Base-by-base conservation (phyloP, 306 rosid species). In the Rubus idaeus region DNA sequence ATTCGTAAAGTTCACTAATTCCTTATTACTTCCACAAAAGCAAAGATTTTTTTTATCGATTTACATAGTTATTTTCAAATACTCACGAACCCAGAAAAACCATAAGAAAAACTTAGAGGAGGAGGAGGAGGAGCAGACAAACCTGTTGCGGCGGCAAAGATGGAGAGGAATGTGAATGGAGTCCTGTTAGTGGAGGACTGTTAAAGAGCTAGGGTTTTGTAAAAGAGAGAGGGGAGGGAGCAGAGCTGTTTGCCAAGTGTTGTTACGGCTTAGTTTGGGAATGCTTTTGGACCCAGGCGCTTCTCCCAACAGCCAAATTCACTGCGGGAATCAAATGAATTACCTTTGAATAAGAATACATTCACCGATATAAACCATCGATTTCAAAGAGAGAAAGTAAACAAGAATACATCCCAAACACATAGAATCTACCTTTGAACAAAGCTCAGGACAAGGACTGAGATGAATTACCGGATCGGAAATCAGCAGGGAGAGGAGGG, bases 401-500 rank as follows among this genome's bases (percentile, higher is more conserved):
- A 73, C 89, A 86, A 12, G 97, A 94, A 64, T 88, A 86, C 4
- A 91, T 90, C 26, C 90, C 96, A 18, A 91, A 84, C 11, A 94
- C 92, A 63, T 84, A 91, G 26, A 90, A 94, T 7, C 68, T 80
- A 0, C 84, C 86, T 0, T 71, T 53, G 41, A 90, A 91, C 64
- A 91, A 56, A 5, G 97, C 97, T 5, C 94, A 94, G 0, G 97
- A 94, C 30, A 90, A 75, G 0, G 96, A 91, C 2, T 83, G 88
- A 4, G 94, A 93, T 1, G 97, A 90, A 67, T 86, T 84, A 0
- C 92, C 94, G 4, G 97, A 87, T 77, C 96, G 79, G 53, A 93
- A 87, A 77, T 91, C 94, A 1, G 77, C 74, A 3, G 96, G 97
- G 39, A 94, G 81, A 56, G 96, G 98, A 55, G 97, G 88, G 9